A percentile compares a stretch with the other conserved stretches of the same genome.
These are phyloP conservation scores for Aphanomyces invadans DNA, from an alignment of 352 stramenopile genomes.

Conservation along the genomic window DNA sequence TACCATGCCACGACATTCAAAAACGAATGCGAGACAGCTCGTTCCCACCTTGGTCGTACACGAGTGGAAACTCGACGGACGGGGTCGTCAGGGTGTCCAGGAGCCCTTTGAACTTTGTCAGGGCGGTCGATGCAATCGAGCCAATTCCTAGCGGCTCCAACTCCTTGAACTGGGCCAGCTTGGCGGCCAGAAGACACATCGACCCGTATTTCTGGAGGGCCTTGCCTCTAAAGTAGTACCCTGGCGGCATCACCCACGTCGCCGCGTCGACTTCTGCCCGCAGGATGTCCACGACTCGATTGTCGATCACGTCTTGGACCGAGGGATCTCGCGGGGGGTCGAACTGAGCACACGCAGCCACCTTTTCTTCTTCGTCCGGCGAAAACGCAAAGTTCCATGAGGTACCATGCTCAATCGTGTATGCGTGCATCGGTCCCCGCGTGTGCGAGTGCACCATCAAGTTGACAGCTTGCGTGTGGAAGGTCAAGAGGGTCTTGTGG, in stretches of 20 bases:
- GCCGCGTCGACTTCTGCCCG: neutral
- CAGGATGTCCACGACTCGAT: neutral
- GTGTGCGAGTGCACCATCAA: conserved; percentile 56
- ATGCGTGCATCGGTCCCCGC: conserved; percentile 54
- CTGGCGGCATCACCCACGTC: conserved; percentile 25
- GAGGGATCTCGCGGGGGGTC: neutral
- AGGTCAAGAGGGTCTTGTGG: conserved; percentile 40
- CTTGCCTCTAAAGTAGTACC: conserved; percentile 84
- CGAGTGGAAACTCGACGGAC: conserved; percentile 40
- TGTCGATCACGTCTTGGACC: neutral
- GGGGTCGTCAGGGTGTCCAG: conserved; percentile 42
- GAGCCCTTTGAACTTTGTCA: conserved; percentile 40
- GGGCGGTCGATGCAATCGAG: conserved; percentile 37
- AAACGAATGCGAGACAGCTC: neutral
- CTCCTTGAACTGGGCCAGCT: conserved; percentile 33
- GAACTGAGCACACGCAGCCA: neutral
- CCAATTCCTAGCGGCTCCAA: conserved; percentile 47
- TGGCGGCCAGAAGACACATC: conserved; percentile 62
- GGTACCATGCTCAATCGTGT: conserved; percentile 41
- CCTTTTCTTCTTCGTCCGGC: conserved; percentile 32
- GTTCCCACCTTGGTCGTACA: conserved; percentile 42
- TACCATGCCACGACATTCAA: neutral
- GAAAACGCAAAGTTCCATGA: conserved; percentile 42
- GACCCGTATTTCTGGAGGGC: conserved; percentile 65
- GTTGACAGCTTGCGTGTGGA: conserved; percentile 3